These are phyloP conservation scores for Cutaneotrichosporon spelunceum DNA, from an alignment of 1,284 basidiomycete genomes.

Conservation along the genomic window DNA sequence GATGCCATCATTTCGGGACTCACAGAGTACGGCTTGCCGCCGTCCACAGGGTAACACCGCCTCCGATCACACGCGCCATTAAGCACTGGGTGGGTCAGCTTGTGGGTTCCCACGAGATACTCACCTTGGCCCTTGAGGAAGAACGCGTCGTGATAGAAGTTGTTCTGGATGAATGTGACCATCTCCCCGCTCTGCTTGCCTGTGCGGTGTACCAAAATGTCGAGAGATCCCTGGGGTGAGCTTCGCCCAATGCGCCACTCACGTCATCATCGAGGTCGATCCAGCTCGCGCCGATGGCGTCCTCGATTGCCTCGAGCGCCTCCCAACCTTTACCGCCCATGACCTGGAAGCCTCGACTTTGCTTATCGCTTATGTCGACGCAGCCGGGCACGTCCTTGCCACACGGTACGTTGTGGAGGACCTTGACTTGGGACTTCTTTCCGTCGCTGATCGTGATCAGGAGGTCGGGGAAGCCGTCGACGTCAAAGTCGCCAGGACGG, in stretches of 20 bases:
- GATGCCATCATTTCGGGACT: constrained; percentile 36
- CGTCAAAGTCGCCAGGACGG: constrained; percentile 82
- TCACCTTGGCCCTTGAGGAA: constrained; percentile 91
- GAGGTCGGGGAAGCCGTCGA: constrained; percentile 93
- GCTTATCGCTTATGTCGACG: constrained; percentile 18
- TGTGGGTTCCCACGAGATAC: constrained; percentile 29
- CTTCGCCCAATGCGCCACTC: constrained; percentile 39
- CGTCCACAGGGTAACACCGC: constrained; percentile 64
- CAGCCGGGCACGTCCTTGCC: constrained; percentile 45
- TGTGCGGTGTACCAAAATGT: constrained; percentile 83
- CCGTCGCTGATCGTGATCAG: constrained; percentile 59
- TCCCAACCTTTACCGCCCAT: constrained; percentile 61
- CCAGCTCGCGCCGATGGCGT: constrained; percentile 77
- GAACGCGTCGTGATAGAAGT: constrained; percentile 98
- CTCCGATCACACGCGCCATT: constrained; percentile 83
- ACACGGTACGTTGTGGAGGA: constrained; percentile 74
- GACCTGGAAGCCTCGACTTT: constrained; percentile 63
- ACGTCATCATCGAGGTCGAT: constrained; percentile 96
- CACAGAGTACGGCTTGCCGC: constrained; percentile 68
- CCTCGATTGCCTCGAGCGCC: constrained; percentile 64
- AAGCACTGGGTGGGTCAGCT: constrained; percentile 59
- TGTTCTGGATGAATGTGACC: constrained; percentile 88
- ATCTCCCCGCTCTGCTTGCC: constrained; percentile 57
- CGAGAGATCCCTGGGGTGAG: constrained; percentile 72
- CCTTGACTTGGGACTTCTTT: constrained; percentile 53